Percentiles rank a stretch among this genome's conserved stretches.
Evolutionary conservation across 805 yeast genomes (phyloP).

Genomic region (Starmerella asiatica): DNA sequence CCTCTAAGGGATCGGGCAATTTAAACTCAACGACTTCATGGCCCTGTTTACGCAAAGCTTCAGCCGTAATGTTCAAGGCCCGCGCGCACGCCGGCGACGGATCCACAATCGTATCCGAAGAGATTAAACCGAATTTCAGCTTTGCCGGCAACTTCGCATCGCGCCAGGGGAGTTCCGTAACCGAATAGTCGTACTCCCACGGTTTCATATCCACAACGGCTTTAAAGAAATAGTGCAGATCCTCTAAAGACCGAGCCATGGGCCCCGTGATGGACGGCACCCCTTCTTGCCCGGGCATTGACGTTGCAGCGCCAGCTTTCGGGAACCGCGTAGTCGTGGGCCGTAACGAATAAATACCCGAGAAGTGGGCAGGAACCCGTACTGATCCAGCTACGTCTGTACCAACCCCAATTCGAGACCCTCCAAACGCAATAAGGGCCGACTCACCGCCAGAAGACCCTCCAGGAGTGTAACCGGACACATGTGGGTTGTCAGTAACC

Average conservation of each 20-base stretch:
- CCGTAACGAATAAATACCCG: conserved; percentile 39
- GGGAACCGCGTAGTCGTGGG: conserved; percentile 40
- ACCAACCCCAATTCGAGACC: conserved; percentile 40
- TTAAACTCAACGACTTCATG: conserved; percentile 35
- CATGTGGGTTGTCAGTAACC: conserved; percentile 37
- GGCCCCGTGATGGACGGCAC: conserved; percentile 3
- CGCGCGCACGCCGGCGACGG: conserved; percentile 39
- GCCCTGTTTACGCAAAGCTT: conserved; percentile 33
- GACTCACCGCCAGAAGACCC: conserved; percentile 46
- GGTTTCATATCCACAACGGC: conserved; percentile 24
- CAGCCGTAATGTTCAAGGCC: conserved; percentile 30
- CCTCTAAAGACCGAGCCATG: conserved; percentile 36
- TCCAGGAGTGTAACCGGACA: conserved; percentile 35
- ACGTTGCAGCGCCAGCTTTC: conserved; percentile 31
- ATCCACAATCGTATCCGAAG: conserved; percentile 36
- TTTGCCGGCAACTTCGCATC: conserved; percentile 29
- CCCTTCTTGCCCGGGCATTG: conserved; percentile 32
- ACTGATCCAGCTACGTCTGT: conserved; percentile 46
- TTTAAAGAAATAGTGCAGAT: conserved; percentile 37
- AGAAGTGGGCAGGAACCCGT: conserved; percentile 41
- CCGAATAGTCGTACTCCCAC: conserved; percentile 32
- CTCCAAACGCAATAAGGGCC: conserved; percentile 35
- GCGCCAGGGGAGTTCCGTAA: conserved; percentile 41
- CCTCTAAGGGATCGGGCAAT: conserved; percentile 42
- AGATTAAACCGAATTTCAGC: conserved; percentile 37